These are phyloP conservation scores for Tricholoma matsutake DNA, from an alignment of 768 basidiomycete species.

Conservation along the genomic window DNA sequence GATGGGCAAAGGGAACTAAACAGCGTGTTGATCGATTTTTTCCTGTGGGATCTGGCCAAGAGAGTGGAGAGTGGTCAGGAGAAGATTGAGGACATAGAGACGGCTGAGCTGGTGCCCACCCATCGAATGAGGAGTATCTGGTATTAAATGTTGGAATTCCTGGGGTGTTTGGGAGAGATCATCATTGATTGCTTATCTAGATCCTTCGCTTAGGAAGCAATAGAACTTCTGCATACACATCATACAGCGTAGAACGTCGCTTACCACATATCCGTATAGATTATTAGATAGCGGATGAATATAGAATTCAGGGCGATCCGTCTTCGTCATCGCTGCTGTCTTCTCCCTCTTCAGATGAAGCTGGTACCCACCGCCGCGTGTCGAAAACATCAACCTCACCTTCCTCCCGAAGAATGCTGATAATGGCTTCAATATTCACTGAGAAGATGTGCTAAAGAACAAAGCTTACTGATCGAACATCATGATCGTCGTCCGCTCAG, in stretches of 20 bases:
- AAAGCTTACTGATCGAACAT: conserved; percentile 69
- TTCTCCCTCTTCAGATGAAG: conserved; percentile 28
- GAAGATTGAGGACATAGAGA: conserved; percentile 55
- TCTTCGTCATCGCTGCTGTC: conserved; percentile 24
- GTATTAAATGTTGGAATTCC: conserved; percentile 51
- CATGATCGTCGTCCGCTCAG: conserved; percentile 52
- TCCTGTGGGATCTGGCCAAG: conserved; percentile 86
- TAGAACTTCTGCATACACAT: not conserved
- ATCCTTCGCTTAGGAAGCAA: not conserved
- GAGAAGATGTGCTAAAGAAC: not conserved
- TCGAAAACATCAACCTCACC: conserved; percentile 55
- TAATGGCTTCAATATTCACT: not conserved
- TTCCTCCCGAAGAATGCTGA: conserved; percentile 59
- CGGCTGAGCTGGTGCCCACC: conserved; percentile 56
- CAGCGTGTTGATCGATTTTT: conserved; percentile 88
- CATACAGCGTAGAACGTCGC: not conserved
- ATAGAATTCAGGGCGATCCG: not conserved
- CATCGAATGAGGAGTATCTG: conserved; percentile 84
- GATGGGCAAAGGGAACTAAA: conserved; percentile 40
- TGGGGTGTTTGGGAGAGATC: not conserved
- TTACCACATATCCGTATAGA: not conserved
- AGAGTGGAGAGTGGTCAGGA: conserved; percentile 63
- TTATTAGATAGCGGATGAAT: not conserved
- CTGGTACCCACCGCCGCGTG: conserved; percentile 35
- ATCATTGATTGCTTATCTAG: not conserved